A percentile compares a stretch with the other conserved stretches of the same genome.
Conservation (phyloP, 2,329 filamentous ascomycete species). For the Diaporthe ilicicola region DNA sequence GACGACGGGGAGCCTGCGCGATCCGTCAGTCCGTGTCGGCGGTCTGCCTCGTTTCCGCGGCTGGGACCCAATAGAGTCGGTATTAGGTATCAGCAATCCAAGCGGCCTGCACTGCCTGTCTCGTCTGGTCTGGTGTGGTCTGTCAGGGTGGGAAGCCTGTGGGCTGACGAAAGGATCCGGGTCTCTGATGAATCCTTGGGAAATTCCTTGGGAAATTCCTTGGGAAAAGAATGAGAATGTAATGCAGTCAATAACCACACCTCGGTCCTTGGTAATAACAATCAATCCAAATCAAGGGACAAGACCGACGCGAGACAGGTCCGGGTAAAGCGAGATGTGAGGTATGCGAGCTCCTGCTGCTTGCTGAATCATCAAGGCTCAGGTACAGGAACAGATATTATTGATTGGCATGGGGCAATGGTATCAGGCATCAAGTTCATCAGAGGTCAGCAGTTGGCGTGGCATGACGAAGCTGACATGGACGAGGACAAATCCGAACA, state of each 20-base stretch:
- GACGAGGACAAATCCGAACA: background rate
- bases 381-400: no score
- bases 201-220: no score
- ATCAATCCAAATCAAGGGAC: slow-evolving; percentile 1
- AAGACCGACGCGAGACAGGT: slow-evolving; percentile 4
- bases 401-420: background rate
- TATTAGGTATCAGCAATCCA: background rate
- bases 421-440: background rate
- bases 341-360: background rate
- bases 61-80: slow-evolving; percentile 10
- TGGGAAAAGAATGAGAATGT: background rate
- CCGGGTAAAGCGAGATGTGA: background rate
- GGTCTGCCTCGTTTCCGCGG: slow-evolving; percentile 9
- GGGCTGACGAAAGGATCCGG: background rate
- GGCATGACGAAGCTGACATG: slow-evolving; percentile 28
- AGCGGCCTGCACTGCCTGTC: slow-evolving; percentile 12
- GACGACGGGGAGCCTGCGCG: slow-evolving; percentile 12
- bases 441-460: slow-evolving; percentile 20
- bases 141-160: background rate
- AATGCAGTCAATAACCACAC: background rate
- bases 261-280: background rate
- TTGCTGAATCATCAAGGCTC: background rate
- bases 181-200: slow-evolving; percentile 9
- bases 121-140: background rate
- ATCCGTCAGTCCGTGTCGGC: slow-evolving; percentile 10